Evolutionary conservation across 2,329 filamentous ascomycete species (phyloP).

Genomic region (Nemania serpens): DNA sequence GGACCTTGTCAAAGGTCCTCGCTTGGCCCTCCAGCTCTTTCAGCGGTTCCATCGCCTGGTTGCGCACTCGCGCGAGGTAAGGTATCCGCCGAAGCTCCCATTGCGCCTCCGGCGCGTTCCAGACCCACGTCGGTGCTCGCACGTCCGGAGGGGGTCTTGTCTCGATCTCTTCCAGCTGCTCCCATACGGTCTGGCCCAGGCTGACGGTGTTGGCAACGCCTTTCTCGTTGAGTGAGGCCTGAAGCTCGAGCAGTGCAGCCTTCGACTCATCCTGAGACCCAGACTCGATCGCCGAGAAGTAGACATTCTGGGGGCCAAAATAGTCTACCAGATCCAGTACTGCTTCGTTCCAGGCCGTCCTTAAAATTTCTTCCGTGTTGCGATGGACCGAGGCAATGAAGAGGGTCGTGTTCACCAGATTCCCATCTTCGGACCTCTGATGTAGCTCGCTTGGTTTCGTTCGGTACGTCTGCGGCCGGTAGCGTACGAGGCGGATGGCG

Average conservation of each 20-base stretch:
- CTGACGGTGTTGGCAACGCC: conserved; percentile 59
- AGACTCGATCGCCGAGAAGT: conserved; percentile 68
- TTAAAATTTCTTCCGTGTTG: conserved; percentile 66
- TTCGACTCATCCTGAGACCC: conserved; percentile 72
- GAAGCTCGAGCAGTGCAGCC: conserved; percentile 61
- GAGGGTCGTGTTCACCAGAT: conserved; percentile 46
- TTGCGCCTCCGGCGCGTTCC: conserved; percentile 52
- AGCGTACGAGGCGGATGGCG: conserved; percentile 38
- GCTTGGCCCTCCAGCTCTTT: conserved; percentile 54
- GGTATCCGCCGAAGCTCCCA: conserved; percentile 68
- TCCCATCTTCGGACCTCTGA: conserved; percentile 27
- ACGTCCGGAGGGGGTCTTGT: conserved; percentile 42
- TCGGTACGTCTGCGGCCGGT: conserved; percentile 40
- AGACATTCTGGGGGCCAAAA: conserved; percentile 66
- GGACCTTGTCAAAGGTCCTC: conserved; percentile 57
- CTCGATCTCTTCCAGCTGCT: conserved; percentile 62
- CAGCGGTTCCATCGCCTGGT: conserved; percentile 65
- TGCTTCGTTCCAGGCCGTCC: conserved; percentile 62
- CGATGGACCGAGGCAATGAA: conserved; percentile 72
- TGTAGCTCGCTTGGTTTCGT: conserved; percentile 30
- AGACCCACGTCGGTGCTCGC: conserved; percentile 64
- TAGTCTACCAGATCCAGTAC: conserved; percentile 60
- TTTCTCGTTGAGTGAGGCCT: conserved; percentile 54
- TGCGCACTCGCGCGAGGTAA: conserved; percentile 67
- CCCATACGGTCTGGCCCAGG: conserved; percentile 57